phyloP scores from a whole-genome alignment of 768 basidiomycete species.

The Mycena kentingensis region DNA sequence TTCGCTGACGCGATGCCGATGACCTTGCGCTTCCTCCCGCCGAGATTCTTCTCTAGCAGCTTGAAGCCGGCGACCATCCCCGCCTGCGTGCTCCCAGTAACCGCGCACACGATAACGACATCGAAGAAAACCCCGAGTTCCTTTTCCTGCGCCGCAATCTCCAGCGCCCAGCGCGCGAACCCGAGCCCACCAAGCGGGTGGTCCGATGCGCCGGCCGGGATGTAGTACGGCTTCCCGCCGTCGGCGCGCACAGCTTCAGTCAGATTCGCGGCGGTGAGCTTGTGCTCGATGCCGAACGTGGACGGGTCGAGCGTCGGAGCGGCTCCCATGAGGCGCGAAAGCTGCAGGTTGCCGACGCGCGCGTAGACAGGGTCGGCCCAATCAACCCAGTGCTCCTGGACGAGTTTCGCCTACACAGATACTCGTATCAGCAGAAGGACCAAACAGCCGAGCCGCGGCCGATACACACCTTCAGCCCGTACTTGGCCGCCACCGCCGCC shows the following conservation, averaged over 20 bases:
- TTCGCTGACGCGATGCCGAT: slow-evolving; percentile 29
- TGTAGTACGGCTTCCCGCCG: slow-evolving; percentile 28
- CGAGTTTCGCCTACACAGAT: slow-evolving; percentile 22
- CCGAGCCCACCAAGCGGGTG: slow-evolving; percentile 29
- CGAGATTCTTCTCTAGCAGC: slow-evolving; percentile 19
- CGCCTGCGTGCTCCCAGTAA: slow-evolving; percentile 27
- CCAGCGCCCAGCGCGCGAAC: slow-evolving; percentile 28
- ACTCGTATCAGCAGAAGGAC: background rate
- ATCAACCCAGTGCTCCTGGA: slow-evolving; percentile 30
- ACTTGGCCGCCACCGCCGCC: slow-evolving; percentile 28
- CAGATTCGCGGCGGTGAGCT: slow-evolving; percentile 22
- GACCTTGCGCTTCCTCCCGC: slow-evolving; percentile 11
- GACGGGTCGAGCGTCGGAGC: slow-evolving; percentile 24
- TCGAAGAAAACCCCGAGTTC: slow-evolving; percentile 28
- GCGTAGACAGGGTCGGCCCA: slow-evolving; percentile 24
- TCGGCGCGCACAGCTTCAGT: slow-evolving; percentile 16
- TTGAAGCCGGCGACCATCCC: slow-evolving; percentile 30
- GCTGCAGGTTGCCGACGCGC: slow-evolving; percentile 27
- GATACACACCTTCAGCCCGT: slow-evolving; percentile 23
- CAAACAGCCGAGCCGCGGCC: background rate
- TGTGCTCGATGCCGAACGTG: slow-evolving; percentile 28
- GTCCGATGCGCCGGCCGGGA: slow-evolving; percentile 28
- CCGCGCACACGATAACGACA: slow-evolving; percentile 26
- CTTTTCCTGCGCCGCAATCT: slow-evolving; percentile 25
- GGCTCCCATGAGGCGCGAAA: slow-evolving; percentile 28